Base-by-base conservation (phyloP, 1,284 basidiomycete genomes). In the Lignosus rhinocerotis region DNA sequence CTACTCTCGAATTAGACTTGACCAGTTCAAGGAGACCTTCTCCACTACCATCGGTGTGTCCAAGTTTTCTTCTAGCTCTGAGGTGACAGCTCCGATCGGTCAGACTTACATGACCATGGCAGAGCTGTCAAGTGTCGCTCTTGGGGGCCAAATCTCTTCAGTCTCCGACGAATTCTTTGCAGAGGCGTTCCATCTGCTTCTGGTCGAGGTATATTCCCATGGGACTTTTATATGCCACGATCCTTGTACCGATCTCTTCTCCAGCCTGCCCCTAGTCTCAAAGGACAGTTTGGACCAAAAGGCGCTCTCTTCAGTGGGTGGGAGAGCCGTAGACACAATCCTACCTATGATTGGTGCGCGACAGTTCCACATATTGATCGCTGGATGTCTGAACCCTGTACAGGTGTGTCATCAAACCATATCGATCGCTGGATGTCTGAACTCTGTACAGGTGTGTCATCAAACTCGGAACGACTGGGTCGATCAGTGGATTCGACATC, bases 81-180 rank as follows among this genome's bases (percentile, higher is more conserved):
- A 25, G 21, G 19, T 19, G 41, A 17, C 36, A 50, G 16, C 21
- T 39, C 21, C 21, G 48, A 30, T n/a, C n/a, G n/a, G 36, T 33
- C 25, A 46, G 12, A n/a, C 34, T 47, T 51, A 49, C 46, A 51
- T 17, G 19, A 21, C 9, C 43, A 16, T 30, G 17, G 2, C 52
- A 94, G 97, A 99, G 74, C 83, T 98, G 25, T 98, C 96, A 17
- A 94, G 91, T 64, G 87, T 88, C 16, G 87, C 90, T 0, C 78
- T 98, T 12, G 96, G 94, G 25, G 94, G 88, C 11, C 73, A 80
- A 56, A 80, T 98, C 61, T 73, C 91, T 33, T 79, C 83, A 8
- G 87, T 91, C 55, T 97, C 94, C 6, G 96, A 99, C 73, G 95
- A 99, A 65, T 99, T 98, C 80, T 99, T 99, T 69, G 94, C 93